Evolutionary conservation across 495 filamentous ascomycete species (phyloP).

Genomic region (Aspergillus taichungensis): DNA sequence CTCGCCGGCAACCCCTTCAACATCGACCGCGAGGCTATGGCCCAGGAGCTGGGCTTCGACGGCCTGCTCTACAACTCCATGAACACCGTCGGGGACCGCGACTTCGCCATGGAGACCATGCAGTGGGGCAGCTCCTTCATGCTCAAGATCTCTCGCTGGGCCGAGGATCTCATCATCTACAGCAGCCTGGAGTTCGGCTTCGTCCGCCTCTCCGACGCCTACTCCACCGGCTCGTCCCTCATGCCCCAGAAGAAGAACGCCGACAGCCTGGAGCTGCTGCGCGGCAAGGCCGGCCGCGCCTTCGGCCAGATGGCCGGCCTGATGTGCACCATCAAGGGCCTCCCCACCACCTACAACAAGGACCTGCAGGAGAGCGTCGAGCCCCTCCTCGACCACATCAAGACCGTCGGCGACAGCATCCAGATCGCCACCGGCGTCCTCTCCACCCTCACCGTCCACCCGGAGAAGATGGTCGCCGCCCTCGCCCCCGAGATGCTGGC

Average conservation of each 20-base stretch:
- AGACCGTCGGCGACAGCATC: conserved; percentile 77
- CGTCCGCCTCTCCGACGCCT: conserved; percentile 74
- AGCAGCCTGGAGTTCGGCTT: conserved; percentile 75
- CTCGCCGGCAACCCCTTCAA: conserved; percentile 87
- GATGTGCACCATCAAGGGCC: conserved; percentile 78
- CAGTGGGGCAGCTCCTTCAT: conserved; percentile 83
- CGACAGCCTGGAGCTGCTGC: conserved; percentile 78
- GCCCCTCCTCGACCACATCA: conserved; percentile 79
- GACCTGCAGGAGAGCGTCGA: conserved; percentile 87
- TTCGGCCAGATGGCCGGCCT: conserved; percentile 87
- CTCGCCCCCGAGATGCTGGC: conserved; percentile 69
- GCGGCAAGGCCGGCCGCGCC: conserved; percentile 76
- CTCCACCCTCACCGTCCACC: conserved; percentile 54
- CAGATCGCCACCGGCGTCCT: conserved; percentile 77
- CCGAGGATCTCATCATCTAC: conserved; percentile 89
- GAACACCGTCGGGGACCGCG: conserved; percentile 74
- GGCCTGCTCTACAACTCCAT: conserved; percentile 77
- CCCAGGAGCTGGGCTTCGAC: conserved; percentile 81
- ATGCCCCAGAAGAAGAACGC: conserved; percentile 85
- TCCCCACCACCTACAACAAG: conserved; percentile 92
- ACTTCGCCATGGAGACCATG: conserved; percentile 85
- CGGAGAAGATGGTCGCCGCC: conserved; percentile 70
- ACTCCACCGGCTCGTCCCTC: conserved; percentile 72
- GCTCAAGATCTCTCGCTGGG: conserved; percentile 78
- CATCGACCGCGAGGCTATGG: conserved; percentile 83